A percentile compares a stretch with the other conserved stretches of the same genome.
These are phyloP conservation scores for Neurospora tetraspora DNA, from an alignment of 495 filamentous ascomycete species.

Conservation along the genomic window DNA sequence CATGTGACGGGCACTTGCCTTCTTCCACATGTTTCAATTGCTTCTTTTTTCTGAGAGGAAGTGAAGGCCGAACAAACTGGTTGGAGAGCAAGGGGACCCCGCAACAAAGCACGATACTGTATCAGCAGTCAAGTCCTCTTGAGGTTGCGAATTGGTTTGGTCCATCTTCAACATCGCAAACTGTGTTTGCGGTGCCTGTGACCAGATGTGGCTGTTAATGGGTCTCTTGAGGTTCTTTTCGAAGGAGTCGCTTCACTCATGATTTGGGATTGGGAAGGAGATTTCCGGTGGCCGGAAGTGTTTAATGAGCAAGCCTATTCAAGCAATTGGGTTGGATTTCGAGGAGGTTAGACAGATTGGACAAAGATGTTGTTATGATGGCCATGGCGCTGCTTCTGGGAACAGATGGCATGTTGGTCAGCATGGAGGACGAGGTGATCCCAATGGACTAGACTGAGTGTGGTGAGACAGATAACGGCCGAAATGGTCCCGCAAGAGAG, in stretches of 20 bases:
- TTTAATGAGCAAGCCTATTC: not conserved
- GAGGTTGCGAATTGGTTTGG: not conserved
- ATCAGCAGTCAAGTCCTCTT: not conserved
- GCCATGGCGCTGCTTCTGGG: not conserved
- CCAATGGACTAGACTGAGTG: not conserved
- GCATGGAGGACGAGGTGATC: not conserved
- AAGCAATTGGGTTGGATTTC: not conserved
- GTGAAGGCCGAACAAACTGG: not conserved
- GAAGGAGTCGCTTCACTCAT: not conserved
- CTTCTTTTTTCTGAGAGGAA: not conserved
- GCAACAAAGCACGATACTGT: not conserved
- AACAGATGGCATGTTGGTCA: not conserved
- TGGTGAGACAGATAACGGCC: not conserved
- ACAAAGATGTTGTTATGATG: not conserved
- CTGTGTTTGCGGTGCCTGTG: not conserved
- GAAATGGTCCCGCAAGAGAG: not conserved
- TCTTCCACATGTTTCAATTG: not conserved
- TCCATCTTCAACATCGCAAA: not conserved
- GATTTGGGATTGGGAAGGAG: not conserved
- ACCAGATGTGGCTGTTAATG: not conserved
- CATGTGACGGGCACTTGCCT: not conserved
- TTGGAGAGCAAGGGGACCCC: no score
- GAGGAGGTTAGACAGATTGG: not conserved
- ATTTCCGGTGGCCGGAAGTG: not conserved
- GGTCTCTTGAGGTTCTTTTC: not conserved